These are phyloP conservation scores for Hypholoma sublateritium DNA, from an alignment of 768 basidiomycete genomes.

Conservation along the genomic window DNA sequence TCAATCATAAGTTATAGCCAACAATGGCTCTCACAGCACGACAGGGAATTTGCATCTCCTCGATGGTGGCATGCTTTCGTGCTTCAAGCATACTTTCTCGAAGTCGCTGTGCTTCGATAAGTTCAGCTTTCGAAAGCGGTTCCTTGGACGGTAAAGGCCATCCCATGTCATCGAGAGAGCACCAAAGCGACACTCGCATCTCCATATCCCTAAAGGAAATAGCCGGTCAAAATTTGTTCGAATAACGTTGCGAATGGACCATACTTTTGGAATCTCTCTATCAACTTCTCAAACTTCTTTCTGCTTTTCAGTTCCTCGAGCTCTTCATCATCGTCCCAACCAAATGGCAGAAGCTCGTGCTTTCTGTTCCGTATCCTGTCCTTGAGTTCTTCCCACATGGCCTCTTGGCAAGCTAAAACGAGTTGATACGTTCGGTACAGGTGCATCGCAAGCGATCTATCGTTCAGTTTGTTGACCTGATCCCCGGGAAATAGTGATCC, in stretches of 20 bases:
- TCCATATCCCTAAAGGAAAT: constrained; percentile 57
- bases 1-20: constrained; percentile 47
- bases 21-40: constrained; percentile 61
- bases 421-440: constrained; percentile 61
- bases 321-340: constrained; percentile 74
- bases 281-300: constrained; percentile 56
- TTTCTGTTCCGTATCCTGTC: constrained; percentile 59
- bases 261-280: constrained; percentile 58
- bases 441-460: constrained; percentile 70
- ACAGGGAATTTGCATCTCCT: constrained; percentile 54
- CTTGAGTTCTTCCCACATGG: constrained; percentile 76
- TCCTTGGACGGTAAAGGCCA: constrained; percentile 62
- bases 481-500: constrained; percentile 37
- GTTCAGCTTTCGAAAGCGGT: constrained; percentile 65
- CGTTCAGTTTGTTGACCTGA: constrained; percentile 46
- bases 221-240: not conserved
- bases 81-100: constrained; percentile 63
- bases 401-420: constrained; percentile 67
- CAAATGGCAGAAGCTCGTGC: constrained; percentile 51
- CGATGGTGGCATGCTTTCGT: constrained; percentile 46
- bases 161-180: constrained; percentile 55
- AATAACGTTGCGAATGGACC: constrained; percentile 20
- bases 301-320: constrained; percentile 55
- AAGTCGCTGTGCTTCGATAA: constrained; percentile 64
- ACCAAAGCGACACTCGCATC: constrained; percentile 62